Base-by-base conservation (phyloP, 768 basidiomycete genomes). In the Psilocybe tampanensis region DNA sequence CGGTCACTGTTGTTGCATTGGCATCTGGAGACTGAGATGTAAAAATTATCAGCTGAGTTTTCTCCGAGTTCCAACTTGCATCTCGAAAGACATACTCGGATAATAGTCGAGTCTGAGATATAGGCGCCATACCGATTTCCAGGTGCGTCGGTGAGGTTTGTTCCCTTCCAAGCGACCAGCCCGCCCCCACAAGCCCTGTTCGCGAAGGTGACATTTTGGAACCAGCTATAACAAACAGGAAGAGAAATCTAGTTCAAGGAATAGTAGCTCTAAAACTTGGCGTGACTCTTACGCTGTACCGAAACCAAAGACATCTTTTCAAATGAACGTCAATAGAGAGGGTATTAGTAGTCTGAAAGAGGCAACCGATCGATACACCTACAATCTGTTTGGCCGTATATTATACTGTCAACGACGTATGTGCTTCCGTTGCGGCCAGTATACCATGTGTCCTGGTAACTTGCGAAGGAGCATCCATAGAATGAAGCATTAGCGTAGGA, bases 321-420 rank as follows among this genome's bases (percentile, higher is more conserved):
- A 17, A 43, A 2, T 44, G 32, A 22, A 55, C 19, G 24, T 15
- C 3, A n/a, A 9, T 29, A 34, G 41, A 34, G 36, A 24, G 9
- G 42, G 18, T 4, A 54, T 22, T 21, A 22, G 15, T 12, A 17
- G 22, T 15, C 24, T 44, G 11, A 29, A 7, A 33, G 23, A n/a
- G n/a, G n/a, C n/a, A n/a, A n/a, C n/a, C n/a, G n/a, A n/a, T n/a
- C n/a, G 21, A 29, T 8, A 22, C 39, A 69, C 80, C 61, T 58
- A 85, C 86, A 89, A 61, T 89, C 87, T 0, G 83, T 86, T 63
- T 82, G 75, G 4, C 88, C 87, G 54, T 77, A 86, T 22, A 89
- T 77, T 15, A 82, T 79, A 56, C 85, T 85, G 49, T 86, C 86
- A 5, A 80, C 76, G 9, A 81, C 82, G 65, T 84, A 86, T 0